Base-by-base conservation (phyloP, 139 green algal species). In the Volvox africanus region DNA sequence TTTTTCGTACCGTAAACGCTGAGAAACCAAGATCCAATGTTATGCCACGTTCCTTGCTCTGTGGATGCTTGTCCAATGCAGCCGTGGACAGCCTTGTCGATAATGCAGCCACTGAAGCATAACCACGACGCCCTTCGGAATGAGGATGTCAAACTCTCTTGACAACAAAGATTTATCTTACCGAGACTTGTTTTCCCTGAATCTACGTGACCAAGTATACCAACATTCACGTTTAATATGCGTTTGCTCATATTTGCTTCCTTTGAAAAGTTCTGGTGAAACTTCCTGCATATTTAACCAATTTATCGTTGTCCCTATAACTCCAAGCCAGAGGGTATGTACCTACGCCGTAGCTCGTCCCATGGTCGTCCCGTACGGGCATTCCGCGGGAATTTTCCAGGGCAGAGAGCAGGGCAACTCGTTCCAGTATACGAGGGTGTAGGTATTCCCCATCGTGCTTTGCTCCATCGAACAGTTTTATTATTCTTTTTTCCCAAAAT, bases 21-120 rank as follows among this genome's bases (percentile, higher is more conserved):
- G 97, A 99, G 92, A 99, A 99, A 6, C 98, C 98, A 19, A 99
- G 96, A 93, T 99, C 98, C 0, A 99, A 93, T 0, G 98, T 99
- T 80, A 99, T 99, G 62, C 98, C 98, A 0, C 98, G 92, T 90
- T 98, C 95, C 67, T 96, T 95, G 94, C 97, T 99, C 86, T 99
- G 98, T 0, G 98, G 98, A 82, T 99, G 93, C 92, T 99, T 99
- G 95, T 99, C 98, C 26, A 99, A 86, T 5, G 97, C 97, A 19
- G 98, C 98, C 2, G 98, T 99, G 1, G 97, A 99, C 20, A 99
- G 93, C 17, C 89, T 92, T 0, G 96, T 99, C 6, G 97, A 99
- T 44, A 99, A 92, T 0, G 97, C 95, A 13, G 95, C 96, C 21
- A 99, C 97, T 98, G 94, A 90, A 55, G 44, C 9, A 55, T 55